Conservation (phyloP, 176 grass and related monocot species). For the Leersia perrieri region DNA sequence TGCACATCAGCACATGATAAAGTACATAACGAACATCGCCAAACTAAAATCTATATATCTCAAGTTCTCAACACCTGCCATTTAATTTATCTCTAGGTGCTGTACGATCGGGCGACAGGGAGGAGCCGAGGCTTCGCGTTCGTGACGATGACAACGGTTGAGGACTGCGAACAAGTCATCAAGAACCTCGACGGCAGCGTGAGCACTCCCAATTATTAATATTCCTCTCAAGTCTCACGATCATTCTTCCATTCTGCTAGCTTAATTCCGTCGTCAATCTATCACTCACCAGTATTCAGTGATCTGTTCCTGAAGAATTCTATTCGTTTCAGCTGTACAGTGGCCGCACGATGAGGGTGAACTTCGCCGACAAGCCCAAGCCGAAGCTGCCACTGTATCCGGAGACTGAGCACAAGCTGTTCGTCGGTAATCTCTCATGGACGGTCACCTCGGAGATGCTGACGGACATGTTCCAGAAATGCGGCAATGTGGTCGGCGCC, state of each 20-base stretch:
- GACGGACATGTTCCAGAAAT: conserved; percentile 49
- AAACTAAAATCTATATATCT: no score
- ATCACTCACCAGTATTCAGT: neutral
- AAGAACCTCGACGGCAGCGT: conserved; percentile 84
- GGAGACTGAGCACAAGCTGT: conserved; percentile 81
- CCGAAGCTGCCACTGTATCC: conserved; percentile 64
- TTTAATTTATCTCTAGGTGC: conserved; percentile 48
- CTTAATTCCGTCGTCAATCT: neutral
- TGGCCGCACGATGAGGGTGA: conserved; percentile 84
- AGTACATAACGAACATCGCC: no score
- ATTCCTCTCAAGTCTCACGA: no score
- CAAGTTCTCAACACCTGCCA: neutral
- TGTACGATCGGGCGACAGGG: conserved; percentile 79
- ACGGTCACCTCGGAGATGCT: conserved; percentile 71
- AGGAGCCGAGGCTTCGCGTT: conserved; percentile 95
- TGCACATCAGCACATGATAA: no score
- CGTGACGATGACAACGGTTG: conserved; percentile 80
- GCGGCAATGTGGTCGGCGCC: conserved; percentile 69
- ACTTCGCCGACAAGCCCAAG: conserved; percentile 82
- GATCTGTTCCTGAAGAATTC: neutral
- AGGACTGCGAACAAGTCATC: conserved; percentile 78
- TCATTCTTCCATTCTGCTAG: neutral
- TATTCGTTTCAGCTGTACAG: conserved; percentile 58
- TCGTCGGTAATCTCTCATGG: conserved; percentile 90
- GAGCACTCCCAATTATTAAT: conserved; percentile 12